phyloP scores from a whole-genome alignment of 441 rosid species.

The Raphanus hybrid region DNA sequence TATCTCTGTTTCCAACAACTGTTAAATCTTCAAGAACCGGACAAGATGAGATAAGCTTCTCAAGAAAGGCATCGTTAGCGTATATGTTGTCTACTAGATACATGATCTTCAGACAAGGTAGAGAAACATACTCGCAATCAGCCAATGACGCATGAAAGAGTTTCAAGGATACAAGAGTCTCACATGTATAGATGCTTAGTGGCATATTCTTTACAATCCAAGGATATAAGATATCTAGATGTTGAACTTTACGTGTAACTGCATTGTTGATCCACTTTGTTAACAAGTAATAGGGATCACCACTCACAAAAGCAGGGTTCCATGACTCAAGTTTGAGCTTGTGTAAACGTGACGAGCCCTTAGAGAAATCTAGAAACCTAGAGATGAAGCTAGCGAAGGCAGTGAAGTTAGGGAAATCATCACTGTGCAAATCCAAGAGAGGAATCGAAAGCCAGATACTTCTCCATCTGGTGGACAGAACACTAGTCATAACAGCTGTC shows the following conservation, averaged over 20 bases:
- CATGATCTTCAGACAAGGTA: conserved; percentile 3
- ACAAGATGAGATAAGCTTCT: conserved; percentile 2
- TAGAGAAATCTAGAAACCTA: not conserved
- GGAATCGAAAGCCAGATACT: not conserved
- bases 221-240: not conserved
- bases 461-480: conserved; percentile 27
- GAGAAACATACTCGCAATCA: not conserved
- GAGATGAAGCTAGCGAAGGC: not conserved
- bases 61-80: not conserved
- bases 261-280: conserved; percentile 6
- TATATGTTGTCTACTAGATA: not conserved
- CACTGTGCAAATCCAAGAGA: not conserved
- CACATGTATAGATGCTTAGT: conserved; percentile 10
- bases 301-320: not conserved
- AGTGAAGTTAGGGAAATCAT: not conserved
- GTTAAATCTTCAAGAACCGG: conserved; percentile 6
- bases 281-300: not conserved
- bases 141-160: not conserved
- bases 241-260: conserved; percentile 5
- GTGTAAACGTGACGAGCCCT: conserved; percentile 1
- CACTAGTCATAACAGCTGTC: conserved; percentile 1
- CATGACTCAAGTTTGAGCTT: conserved; percentile 18
- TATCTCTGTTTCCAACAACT: not conserved
- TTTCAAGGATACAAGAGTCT: conserved; percentile 16
- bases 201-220: not conserved